Percentiles rank a stretch among this genome's conserved stretches.
phyloP scores from a whole-genome alignment of 2,329 filamentous ascomycete genomes.

The Nemania sp. region DNA sequence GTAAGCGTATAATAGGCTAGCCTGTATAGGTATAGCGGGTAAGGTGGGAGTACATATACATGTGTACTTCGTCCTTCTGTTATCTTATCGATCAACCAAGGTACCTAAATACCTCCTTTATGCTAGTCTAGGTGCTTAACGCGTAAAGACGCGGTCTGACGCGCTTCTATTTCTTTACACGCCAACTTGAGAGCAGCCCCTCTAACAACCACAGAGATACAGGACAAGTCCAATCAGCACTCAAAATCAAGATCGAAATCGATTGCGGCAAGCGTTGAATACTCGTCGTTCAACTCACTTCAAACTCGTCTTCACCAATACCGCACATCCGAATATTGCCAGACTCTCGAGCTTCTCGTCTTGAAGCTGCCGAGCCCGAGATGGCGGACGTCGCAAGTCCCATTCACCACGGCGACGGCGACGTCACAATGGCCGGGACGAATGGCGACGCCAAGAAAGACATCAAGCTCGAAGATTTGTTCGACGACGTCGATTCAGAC shows the following conservation, averaged over 20 bases:
- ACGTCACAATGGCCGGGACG: conserved; percentile 49
- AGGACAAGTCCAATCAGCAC: background rate
- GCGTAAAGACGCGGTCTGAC: conserved; percentile 13
- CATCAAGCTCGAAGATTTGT: conserved; percentile 62
- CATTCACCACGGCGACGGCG: conserved; percentile 41
- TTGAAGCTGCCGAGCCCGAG: conserved; percentile 42
- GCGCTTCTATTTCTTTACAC: conserved; percentile 5
- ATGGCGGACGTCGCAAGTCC: conserved; percentile 42
- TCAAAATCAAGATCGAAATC: background rate
- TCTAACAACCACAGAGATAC: background rate
- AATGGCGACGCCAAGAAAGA: conserved; percentile 46
- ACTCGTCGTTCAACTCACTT: background rate
- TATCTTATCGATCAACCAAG: too few species aligned
- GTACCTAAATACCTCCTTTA: too few species aligned
- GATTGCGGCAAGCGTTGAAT: background rate
- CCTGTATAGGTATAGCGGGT: too few species aligned
- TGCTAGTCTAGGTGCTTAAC: conserved; percentile 6
- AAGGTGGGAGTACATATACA: too few species aligned
- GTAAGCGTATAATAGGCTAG: too few species aligned
- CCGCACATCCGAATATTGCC: conserved; percentile 51
- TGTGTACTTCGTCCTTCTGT: too few species aligned
- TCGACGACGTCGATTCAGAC: conserved; percentile 62
- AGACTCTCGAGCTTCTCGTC: conserved; percentile 39
- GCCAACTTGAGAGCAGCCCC: background rate
- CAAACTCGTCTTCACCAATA: conserved; percentile 40